phyloP scores from a whole-genome alignment of 768 basidiomycete species.

The Naganishia kalamii region DNA sequence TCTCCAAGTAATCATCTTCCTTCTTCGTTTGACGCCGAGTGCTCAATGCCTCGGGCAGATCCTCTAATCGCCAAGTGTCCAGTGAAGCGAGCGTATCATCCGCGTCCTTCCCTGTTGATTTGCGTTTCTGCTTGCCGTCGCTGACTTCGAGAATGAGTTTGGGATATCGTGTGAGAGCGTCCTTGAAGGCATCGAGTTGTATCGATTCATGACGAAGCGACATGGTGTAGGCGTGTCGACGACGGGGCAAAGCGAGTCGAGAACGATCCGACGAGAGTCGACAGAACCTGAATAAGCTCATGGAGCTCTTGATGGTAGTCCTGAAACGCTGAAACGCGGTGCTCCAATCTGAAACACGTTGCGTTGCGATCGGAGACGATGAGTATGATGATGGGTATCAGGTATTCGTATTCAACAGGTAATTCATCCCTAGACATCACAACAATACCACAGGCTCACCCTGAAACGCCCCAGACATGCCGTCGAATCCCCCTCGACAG shows the following conservation, averaged over 20 bases:
- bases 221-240: not conserved
- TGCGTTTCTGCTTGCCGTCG: conserved; percentile 9
- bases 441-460: not conserved
- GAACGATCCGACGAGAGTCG: not conserved
- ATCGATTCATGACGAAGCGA: not conserved
- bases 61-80: not conserved
- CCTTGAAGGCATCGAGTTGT: not conserved
- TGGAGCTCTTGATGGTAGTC: too few relatives aligned
- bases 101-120: not conserved
- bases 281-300: too few relatives aligned
- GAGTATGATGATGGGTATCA: too few relatives aligned
- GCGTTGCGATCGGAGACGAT: not conserved
- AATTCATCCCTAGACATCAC: too few relatives aligned
- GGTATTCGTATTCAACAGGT: too few relatives aligned
- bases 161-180: not conserved
- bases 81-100: not conserved
- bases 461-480: not conserved
- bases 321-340: not conserved
- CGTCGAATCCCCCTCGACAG: not conserved
- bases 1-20: conserved; percentile 4
- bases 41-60: not conserved
- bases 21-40: not conserved
- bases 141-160: not conserved
- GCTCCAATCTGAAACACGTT: not conserved
- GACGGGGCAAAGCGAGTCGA: not conserved